Evolutionary conservation across 108 stramenopile genomes (phyloP), one percentile per base, ranked within the genome.

Genomic region (Epithemia pelagica): DNA sequence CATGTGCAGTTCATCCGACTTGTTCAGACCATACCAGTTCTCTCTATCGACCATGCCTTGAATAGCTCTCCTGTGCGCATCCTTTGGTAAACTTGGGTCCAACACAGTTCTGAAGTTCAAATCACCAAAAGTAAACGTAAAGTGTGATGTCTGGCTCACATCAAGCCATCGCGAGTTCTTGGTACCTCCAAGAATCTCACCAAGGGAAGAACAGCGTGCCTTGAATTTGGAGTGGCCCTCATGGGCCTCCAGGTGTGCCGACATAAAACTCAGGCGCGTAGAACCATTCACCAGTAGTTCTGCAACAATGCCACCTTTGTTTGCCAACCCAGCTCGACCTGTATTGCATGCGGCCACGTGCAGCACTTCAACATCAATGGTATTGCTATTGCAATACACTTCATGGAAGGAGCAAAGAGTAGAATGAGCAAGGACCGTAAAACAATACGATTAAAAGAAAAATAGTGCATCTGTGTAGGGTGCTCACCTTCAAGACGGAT

Each of bases 221-320:
- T 80, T 62, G 22, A 78, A 78, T 54, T 80, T 77, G 32, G 61
- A 26, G n/a, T 32, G 2, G 18, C 81, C 83, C 66, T 89, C 88
- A 37, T 90, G 83, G 0, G 85, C 88, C 62, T 78, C 78, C 30
- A 90, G 63, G 55, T 90, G 88, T 10, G 75, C 74, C 0, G 78
- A 75, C 8, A 79, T 24, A 54, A 90, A 90, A 19, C 66, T 58
- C 3, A 90, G 29, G 46, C 82, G 69, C 0, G 81, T 81, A 0
- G 69, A 66, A 30, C 57, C 56, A 22, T 72, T 66, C 2, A 84
- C 63, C 2, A 71, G 52, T 10, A 85, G 54, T 54, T 75, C 72
- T 19, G 85, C 69, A 8, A 81, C 79, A 54, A 90, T 90, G 0
- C 88, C 85, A 30, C 83, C 81, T 53, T 84, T 85, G 65, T 89